Evolutionary conservation across 2,329 filamentous ascomycete genomes (phyloP), one percentile per base, ranked within the genome.

Genomic region (Colletotrichum cordylinicola): DNA sequence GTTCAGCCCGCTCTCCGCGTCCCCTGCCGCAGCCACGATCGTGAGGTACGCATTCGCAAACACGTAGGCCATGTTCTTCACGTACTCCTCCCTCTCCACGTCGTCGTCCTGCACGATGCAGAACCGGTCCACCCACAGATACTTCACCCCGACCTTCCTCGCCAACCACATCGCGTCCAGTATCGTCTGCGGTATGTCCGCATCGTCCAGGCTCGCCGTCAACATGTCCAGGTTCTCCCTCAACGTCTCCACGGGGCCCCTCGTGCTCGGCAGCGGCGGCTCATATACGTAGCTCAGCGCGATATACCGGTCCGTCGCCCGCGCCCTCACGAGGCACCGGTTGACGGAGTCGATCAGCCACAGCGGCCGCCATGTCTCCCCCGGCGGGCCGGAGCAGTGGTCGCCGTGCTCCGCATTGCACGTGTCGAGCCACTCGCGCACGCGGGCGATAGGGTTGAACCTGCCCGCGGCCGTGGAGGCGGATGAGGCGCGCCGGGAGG

Each of bases 261-360:
- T 52, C 56, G 71, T 48, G 21, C 66, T 66, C 12, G 78, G 78
- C 6, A 83, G 80, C 6, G 81, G 77, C 15, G 79, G 76, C 9
- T 84, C 85, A 82, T 85, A 87, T 39, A 88, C 86, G 77, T 88
- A 88, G 80, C 86, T 88, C 29, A 88, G 81, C n/a, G 87, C 85
- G 6, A 87, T 78, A 66, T 88, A 88, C 39, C 85, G 80, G 62
- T 87, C 85, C 12, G 80, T 79, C 4, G 84, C 82, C n/a, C 83
- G 82, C 16, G 85, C 81, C 18, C 81, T 82, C 8, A 87, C 85
- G 27, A 88, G 80, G 61, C 83, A 80, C 8, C 83, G 81, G 58
- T 86, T 84, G 37, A 85, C 82, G 15, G 83, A 83, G 74, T 88
- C 86, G 72, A 88, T 82, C 64, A 88, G 84, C 81, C 84, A 86